A percentile compares a stretch with the other conserved stretches of the same genome.
These are phyloP conservation scores for Quercus mongolica DNA, from an alignment of 306 rosid species.

Conservation along the genomic window DNA sequence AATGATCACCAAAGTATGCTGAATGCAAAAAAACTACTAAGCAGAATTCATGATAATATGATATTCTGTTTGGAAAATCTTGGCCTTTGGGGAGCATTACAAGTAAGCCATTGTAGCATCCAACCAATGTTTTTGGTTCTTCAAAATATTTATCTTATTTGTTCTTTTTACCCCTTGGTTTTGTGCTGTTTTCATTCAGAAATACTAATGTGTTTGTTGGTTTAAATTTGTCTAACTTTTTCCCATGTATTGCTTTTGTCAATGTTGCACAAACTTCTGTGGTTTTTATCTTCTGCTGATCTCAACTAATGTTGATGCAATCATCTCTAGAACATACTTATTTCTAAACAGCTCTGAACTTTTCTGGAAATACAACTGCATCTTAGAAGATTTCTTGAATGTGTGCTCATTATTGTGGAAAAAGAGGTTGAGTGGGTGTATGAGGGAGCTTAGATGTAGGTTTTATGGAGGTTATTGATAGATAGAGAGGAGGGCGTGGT, in stretches of 20 bases:
- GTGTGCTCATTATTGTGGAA: not conserved
- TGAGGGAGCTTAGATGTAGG: not conserved
- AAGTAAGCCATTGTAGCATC: constrained; percentile 45
- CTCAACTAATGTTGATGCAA: not conserved
- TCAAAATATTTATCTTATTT: constrained; percentile 1
- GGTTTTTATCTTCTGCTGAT: not conserved
- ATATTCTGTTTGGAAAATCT: constrained; percentile 61
- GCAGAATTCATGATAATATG: constrained; percentile 69
- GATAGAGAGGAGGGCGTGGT: not conserved
- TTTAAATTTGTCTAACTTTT: not conserved
- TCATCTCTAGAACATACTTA: not conserved
- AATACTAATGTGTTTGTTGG: not conserved
- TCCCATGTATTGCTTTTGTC: not conserved
- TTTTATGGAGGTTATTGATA: not conserved
- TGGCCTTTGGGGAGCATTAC: constrained; percentile 86
- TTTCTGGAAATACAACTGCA: not conserved
- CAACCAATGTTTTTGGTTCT: constrained; percentile 15
- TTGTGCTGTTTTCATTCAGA: not conserved
- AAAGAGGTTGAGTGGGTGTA: not conserved
- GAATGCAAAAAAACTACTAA: constrained; percentile 61
- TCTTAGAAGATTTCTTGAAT: not conserved
- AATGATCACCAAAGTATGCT: constrained; percentile 51
- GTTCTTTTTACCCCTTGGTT: not conserved
- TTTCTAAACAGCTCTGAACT: not conserved
- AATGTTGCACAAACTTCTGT: not conserved